Evolutionary conservation across 768 basidiomycete genomes (phyloP).

Genomic region (Terana coerulea): DNA sequence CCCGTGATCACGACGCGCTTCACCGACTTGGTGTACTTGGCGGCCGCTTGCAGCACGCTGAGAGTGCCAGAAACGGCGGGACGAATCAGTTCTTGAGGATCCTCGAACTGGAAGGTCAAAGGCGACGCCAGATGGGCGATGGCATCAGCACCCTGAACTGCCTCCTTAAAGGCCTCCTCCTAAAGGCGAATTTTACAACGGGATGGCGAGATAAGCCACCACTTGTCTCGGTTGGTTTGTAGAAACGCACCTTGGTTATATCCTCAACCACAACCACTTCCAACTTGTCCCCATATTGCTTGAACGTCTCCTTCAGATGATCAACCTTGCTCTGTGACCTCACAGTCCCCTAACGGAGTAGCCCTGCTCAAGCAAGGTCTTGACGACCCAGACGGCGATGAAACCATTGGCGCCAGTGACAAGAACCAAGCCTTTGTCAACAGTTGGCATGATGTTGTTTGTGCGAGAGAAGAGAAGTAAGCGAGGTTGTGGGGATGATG

Average conservation of each 20-base stretch:
- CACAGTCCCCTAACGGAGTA: slow-evolving; percentile 66
- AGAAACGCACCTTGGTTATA: slow-evolving; percentile 44
- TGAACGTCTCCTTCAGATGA: slow-evolving; percentile 52
- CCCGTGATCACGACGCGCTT: slow-evolving; percentile 62
- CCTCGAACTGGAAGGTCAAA: neutral
- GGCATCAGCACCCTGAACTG: slow-evolving; percentile 45
- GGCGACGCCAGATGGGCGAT: slow-evolving; percentile 15
- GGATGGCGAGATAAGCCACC: neutral
- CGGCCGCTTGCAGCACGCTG: slow-evolving; percentile 52
- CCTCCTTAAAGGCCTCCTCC: slow-evolving; percentile 17
- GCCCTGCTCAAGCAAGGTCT: slow-evolving; percentile 53
- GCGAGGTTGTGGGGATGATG: too few species aligned
- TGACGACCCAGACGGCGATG: slow-evolving; percentile 59
- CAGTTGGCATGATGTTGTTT: slow-evolving; percentile 34
- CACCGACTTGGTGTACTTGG: slow-evolving; percentile 38
- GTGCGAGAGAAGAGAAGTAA: too few species aligned
- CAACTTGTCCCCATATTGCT: slow-evolving; percentile 51
- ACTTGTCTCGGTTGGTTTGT: neutral
- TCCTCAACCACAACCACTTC: slow-evolving; percentile 68
- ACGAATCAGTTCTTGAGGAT: slow-evolving; percentile 45
- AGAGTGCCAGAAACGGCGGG: slow-evolving; percentile 72
- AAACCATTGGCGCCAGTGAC: slow-evolving; percentile 61
- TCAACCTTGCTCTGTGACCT: slow-evolving; percentile 57
- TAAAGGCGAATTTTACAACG: neutral
- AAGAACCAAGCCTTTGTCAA: slow-evolving; percentile 38